Base-by-base conservation (phyloP, 352 stramenopile genomes). In the Globisporangium megalacanthum region DNA sequence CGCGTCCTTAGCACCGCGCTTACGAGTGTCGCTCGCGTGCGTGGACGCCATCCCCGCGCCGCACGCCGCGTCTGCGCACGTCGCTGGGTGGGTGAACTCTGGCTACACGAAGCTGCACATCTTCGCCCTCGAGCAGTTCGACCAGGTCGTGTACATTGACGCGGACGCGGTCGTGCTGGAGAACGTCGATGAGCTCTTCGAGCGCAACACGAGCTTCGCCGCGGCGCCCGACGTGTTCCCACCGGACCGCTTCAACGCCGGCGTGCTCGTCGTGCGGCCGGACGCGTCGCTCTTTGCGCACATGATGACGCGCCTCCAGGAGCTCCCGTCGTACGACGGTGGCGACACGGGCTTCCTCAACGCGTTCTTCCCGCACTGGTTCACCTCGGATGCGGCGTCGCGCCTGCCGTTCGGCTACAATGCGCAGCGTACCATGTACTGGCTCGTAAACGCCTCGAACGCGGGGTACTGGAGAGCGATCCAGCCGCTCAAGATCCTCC, bases 271-370 rank as follows among this genome's bases (percentile, higher is more conserved):
- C 4, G 46, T 96, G 49, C 58, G 70, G 49, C 83, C 80, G 9
- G 79, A 54, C 37, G 49, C 48, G 54, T 20, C 61, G 29, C 60
- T 82, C 22, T 88, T 88, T 58, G 56, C 79, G 35, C 67, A 77
- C 20, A 75, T 96, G 67, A 58, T 90, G 41, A 46, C 42, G 25
- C 58, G 83, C 35, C 55, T 65, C 13, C 62, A 65, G 47, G 31
- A 61, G 8, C 58, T 89, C 6, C 65, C 61, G 33, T 91, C 79
- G 4, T 88, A 92, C 58, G 86, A 95, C 61, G 83, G 79, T 11
- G 80, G 65, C 35, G 85, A 94, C 64, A 94, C 82, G 33, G 87
- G 85, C 29, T 95, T 94, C 60, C 69, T 96, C 19, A 96, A 96
- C 62, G 68, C 67, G 15, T 94, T 87, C 61, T 96, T 92, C 58